A percentile compares a stretch with the other conserved stretches of the same genome.
phyloP scores from a whole-genome alignment of 176 grass and related monocot species.

The Phoenix roebelenii region DNA sequence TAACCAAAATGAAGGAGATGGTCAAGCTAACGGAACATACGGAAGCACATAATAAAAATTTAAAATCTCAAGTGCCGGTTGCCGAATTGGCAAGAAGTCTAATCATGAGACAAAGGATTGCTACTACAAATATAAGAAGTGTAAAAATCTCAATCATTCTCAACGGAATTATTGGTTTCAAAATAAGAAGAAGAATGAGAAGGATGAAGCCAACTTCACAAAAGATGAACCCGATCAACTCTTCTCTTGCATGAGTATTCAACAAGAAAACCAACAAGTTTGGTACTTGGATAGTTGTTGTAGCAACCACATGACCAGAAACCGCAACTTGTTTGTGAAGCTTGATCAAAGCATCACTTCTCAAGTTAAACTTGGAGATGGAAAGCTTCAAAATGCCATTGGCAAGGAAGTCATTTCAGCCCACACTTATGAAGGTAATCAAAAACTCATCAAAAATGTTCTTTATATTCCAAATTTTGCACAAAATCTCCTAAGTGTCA shows the following conservation, averaged over 20 bases:
- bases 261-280: not conserved
- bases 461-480: no score
- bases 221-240: not conserved
- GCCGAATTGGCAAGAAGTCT: not conserved
- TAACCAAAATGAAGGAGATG: no score
- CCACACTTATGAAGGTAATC: not conserved
- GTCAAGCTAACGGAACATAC: no score
- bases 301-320: slow-evolving; percentile 1
- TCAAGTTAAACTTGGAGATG: slow-evolving; percentile 2
- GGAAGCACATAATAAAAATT: no score
- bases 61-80: no score
- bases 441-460: not conserved
- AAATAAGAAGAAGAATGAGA: not conserved
- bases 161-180: no score
- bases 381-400: not conserved
- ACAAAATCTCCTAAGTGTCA: no score
- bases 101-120: not conserved
- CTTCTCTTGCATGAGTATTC: not conserved
- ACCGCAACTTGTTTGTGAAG: not conserved
- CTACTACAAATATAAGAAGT: no score
- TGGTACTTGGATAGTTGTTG: slow-evolving; percentile 17
- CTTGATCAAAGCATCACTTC: not conserved
- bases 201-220: not conserved
- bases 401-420: not conserved
- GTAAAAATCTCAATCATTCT: no score